These are phyloP conservation scores for Aspergillus glaucus DNA, from an alignment of 2,329 filamentous ascomycete genomes.

Conservation along the genomic window DNA sequence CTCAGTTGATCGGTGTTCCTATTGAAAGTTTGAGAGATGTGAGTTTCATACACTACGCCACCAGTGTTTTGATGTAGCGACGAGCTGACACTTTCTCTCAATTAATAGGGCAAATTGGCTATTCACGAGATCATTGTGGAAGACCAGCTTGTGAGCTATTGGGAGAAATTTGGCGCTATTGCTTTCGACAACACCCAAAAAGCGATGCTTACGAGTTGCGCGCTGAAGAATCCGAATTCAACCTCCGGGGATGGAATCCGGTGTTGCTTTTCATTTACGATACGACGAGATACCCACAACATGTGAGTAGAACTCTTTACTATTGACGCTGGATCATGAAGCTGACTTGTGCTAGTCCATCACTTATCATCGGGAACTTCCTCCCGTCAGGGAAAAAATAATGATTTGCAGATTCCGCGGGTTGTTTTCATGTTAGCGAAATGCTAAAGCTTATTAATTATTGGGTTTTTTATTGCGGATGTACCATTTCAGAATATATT, in stretches of 20 bases:
- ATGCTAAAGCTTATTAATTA: not conserved
- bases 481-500: not conserved
- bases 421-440: conserved; percentile 1
- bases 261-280: conserved; percentile 97
- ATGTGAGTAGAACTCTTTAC: conserved; percentile 59
- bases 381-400: conserved; percentile 64
- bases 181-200: conserved; percentile 93
- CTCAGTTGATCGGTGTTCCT: conserved; percentile 85
- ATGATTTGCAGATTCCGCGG: conserved; percentile 13
- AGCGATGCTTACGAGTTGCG: conserved; percentile 88
- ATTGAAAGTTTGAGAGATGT: conserved; percentile 89
- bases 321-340: not conserved
- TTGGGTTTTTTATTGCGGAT: not conserved
- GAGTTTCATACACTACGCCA: conserved; percentile 35
- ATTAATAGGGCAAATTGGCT: conserved; percentile 74
- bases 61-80: not conserved
- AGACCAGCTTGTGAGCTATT: conserved; percentile 91
- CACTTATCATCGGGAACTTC: conserved; percentile 94
- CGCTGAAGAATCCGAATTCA: conserved; percentile 74
- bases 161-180: conserved; percentile 98
- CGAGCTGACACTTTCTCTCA: conserved; percentile 5
- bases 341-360: conserved; percentile 57
- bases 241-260: conserved; percentile 65
- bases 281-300: conserved; percentile 88
- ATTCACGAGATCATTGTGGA: conserved; percentile 95